A percentile compares a stretch with the other conserved stretches of the same genome.
Conservation (phyloP, 768 basidiomycete species). For the Gloeopeniophorella convolvens region DNA sequence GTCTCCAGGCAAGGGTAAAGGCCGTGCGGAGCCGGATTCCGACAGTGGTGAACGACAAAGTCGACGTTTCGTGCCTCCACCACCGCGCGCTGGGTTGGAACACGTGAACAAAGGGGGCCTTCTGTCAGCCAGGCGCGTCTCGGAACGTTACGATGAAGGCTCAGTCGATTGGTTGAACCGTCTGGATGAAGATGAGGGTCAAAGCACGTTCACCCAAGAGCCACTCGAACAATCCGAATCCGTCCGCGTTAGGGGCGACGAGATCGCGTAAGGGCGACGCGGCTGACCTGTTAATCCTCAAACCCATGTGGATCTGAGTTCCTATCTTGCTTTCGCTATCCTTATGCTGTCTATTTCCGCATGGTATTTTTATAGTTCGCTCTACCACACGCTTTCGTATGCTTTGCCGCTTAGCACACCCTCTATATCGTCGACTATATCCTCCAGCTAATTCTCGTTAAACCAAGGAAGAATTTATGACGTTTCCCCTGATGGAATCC, state of each 20-base stretch:
- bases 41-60: neutral
- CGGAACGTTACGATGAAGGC: neutral
- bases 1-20: neutral
- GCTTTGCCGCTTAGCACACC: neutral
- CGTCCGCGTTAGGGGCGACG: too few species aligned
- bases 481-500: too few species aligned
- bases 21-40: neutral
- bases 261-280: too few species aligned
- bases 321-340: constrained; percentile 11
- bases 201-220: too few species aligned
- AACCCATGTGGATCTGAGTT: neutral
- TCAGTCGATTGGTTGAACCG: constrained; percentile 7
- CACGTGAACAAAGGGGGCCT: constrained; percentile 13
- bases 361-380: neutral
- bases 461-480: too few species aligned
- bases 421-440: too few species aligned
- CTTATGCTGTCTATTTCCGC: constrained; percentile 11
- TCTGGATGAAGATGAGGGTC: neutral
- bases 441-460: too few species aligned
- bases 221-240: too few species aligned
- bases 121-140: constrained; percentile 1
- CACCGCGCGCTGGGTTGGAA: constrained; percentile 8
- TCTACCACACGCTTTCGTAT: neutral
- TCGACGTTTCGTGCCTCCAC: constrained; percentile 7
- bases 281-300: neutral